Base-by-base conservation (phyloP, 2,329 filamentous ascomycete species). In the Lizonia empirigonia region DNA sequence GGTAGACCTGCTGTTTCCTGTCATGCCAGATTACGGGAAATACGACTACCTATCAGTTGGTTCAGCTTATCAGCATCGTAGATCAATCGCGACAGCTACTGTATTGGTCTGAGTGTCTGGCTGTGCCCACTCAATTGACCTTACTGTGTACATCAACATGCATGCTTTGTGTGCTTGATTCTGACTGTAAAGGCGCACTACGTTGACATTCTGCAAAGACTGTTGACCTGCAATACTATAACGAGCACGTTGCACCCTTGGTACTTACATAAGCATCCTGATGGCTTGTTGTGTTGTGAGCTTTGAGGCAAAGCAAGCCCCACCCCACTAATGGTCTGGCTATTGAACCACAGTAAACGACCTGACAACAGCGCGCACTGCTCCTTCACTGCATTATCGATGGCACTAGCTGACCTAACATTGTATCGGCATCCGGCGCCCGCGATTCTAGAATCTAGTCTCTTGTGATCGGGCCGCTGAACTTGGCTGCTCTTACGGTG, bases 401-500 rank as follows among this genome's bases (percentile, higher is more conserved):
- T n/a, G n/a, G n/a, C n/a, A n/a, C n/a, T n/a, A n/a, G n/a, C n/a
- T n/a, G n/a, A n/a, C 26, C 38, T 32, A 35, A 8, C 7, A 4
- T 19, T 15, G 32, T 19, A 7, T 26, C 38, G n/a, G 38, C 26
- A 33, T 38, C 29, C 30, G 35, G 48, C 22, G 15, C n/a, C 27
- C 26, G 23, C 18, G 12, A 12, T 41, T 10, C 19, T 9, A 20
- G 12, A 19, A 4, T 30, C 29, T 33, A 38, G 49, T 19, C 26
- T 6, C 37, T 34, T 20, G 27, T 24, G 20, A 13, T 52, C 49
- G 49, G 49, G 42, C 49, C 49, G 49, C 19, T 33, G 4, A n/a
- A 33, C 37, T 46, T 38, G 49, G 49, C 42, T 27, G 42, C 42
- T 22, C 13, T 18, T 10, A 19, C 23, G 18, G 22, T 15, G 13